Evolutionary conservation across 495 filamentous ascomycete genomes (phyloP).

Genomic region (Podospora pseudopauciseta): DNA sequence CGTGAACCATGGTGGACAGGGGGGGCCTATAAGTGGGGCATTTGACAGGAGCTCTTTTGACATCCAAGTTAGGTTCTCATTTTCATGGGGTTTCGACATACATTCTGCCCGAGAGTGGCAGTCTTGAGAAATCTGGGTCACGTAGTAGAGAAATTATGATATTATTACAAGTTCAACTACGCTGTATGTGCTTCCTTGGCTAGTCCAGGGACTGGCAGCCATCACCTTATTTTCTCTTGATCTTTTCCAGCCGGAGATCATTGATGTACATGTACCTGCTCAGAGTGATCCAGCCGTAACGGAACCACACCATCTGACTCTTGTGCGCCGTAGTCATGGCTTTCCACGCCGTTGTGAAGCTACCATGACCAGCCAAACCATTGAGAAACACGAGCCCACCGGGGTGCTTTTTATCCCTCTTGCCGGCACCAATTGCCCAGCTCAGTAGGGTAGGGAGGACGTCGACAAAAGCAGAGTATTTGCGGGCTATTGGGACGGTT

Average conservation of each 20-base stretch:
- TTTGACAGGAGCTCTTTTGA: neutral
- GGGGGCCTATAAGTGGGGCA: neutral
- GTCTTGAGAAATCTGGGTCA: too few species aligned
- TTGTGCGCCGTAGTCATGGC: slow-evolving; percentile 86
- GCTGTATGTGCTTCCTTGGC: neutral
- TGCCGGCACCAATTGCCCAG: slow-evolving; percentile 38
- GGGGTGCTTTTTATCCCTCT: slow-evolving; percentile 43
- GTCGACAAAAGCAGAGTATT: slow-evolving; percentile 78
- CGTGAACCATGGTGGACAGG: too few species aligned
- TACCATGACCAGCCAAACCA: slow-evolving; percentile 47
- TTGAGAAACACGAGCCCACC: slow-evolving; percentile 66
- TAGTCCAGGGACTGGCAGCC: neutral
- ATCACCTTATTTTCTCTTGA: slow-evolving; percentile 18
- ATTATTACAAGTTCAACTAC: too few species aligned
- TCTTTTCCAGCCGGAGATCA: slow-evolving; percentile 66
- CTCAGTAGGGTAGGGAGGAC: slow-evolving; percentile 58
- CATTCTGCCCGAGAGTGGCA: too few species aligned
- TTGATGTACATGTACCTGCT: slow-evolving; percentile 96
- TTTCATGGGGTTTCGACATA: too few species aligned
- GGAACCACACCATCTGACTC: slow-evolving; percentile 98
- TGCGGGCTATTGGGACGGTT: slow-evolving; percentile 64
- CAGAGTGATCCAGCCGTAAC: slow-evolving; percentile 90
- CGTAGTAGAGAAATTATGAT: too few species aligned
- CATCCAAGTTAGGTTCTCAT: too few species aligned
- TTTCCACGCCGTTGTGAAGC: slow-evolving; percentile 58